These are phyloP conservation scores for Fusarium nematophilum DNA, from an alignment of 2,329 filamentous ascomycete genomes.

Conservation along the genomic window DNA sequence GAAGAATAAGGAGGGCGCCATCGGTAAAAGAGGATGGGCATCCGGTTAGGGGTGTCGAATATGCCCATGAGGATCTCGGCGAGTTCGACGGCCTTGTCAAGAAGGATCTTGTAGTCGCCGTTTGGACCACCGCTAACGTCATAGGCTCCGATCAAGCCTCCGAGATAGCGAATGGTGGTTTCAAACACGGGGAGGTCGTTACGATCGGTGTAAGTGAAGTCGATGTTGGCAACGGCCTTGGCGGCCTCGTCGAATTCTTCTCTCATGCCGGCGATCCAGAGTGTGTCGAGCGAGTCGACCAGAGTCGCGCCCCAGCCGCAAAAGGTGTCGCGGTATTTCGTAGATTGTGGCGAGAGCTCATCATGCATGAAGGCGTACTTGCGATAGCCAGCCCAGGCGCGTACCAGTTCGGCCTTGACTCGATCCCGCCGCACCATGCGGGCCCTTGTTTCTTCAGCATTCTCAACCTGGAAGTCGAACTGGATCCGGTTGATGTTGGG, in stretches of 20 bases:
- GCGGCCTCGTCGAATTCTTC: constrained; percentile 85
- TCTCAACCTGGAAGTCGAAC: constrained; percentile 75
- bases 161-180: constrained; percentile 90
- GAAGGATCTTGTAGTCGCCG: constrained; percentile 71
- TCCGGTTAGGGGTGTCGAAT: constrained; percentile 93
- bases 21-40: constrained; percentile 84
- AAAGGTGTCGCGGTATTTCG: constrained; percentile 80
- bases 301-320: constrained; percentile 91
- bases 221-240: constrained; percentile 75
- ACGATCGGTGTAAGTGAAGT: constrained; percentile 79
- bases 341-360: constrained; percentile 80
- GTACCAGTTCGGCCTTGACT: constrained; percentile 80
- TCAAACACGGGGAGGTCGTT: constrained; percentile 89
- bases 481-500: constrained; percentile 82
- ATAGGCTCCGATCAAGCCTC: constrained; percentile 86
- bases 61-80: constrained; percentile 83
- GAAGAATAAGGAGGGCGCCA: constrained; percentile 77
- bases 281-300: constrained; percentile 83
- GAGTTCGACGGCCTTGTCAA: constrained; percentile 83
- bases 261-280: constrained; percentile 87
- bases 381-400: constrained; percentile 86
- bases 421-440: constrained; percentile 72
- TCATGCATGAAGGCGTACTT: constrained; percentile 86
- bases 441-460: constrained; percentile 66
- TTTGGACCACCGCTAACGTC: constrained; percentile 77